Percentiles rank a stretch among this genome's conserved stretches.
phyloP scores from a whole-genome alignment of 805 yeast genomes.

The Clavispora santaluciae region DNA sequence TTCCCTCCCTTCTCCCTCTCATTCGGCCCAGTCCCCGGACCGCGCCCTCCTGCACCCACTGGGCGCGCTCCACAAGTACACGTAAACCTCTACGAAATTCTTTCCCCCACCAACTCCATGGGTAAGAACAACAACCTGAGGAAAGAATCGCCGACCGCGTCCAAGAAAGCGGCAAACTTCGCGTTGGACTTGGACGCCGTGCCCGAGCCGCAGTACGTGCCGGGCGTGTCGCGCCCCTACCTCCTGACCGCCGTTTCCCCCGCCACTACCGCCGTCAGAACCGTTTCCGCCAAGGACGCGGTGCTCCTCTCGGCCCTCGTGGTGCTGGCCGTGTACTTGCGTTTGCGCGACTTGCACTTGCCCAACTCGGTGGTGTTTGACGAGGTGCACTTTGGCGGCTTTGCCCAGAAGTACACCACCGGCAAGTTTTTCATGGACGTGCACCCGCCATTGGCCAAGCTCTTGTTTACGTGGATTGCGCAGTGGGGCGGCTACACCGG shows the following conservation, averaged over 20 bases:
- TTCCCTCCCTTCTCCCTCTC: background rate
- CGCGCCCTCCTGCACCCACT: constrained; percentile 1
- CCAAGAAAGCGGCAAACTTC: background rate
- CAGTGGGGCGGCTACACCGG: constrained; percentile 68
- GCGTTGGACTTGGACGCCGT: constrained; percentile 38
- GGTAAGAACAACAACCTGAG: constrained; percentile 13
- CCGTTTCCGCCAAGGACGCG: constrained; percentile 19
- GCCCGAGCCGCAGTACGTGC: constrained; percentile 26
- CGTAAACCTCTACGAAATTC: background rate
- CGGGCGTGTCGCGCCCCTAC: constrained; percentile 54
- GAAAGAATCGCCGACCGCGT: constrained; percentile 3
- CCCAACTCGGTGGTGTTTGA: constrained; percentile 89
- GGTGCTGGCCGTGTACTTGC: constrained; percentile 49
- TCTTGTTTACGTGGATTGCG: constrained; percentile 70
- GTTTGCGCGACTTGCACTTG: constrained; percentile 54
- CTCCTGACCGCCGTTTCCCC: constrained; percentile 48
- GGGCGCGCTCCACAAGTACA: constrained; percentile 2
- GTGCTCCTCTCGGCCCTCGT: constrained; percentile 34
- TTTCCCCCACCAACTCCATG: constrained; percentile 7
- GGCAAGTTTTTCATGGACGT: constrained; percentile 68
- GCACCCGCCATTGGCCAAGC: constrained; percentile 76
- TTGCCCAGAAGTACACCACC: constrained; percentile 73
- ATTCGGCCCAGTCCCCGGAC: background rate
- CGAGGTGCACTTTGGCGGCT: constrained; percentile 96
- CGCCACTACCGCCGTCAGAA: constrained; percentile 21